Evolutionary conservation across 345 rosid genomes (phyloP).

Genomic region (Eucalyptus lansdowneana): DNA sequence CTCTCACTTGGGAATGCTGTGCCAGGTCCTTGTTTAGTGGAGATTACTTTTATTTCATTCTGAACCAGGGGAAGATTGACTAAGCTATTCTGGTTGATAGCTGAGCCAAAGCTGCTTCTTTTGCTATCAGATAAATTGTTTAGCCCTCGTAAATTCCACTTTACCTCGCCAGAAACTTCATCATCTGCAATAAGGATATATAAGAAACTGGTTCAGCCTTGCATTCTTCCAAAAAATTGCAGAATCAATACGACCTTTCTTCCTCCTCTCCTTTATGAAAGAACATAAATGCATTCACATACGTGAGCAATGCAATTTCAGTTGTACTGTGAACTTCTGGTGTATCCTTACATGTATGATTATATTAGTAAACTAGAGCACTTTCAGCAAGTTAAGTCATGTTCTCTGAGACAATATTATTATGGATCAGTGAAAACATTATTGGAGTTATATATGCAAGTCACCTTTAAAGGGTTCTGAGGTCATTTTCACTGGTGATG

Average conservation of each 20-base stretch:
- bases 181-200: constrained; percentile 24
- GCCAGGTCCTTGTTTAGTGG: background rate
- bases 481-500: constrained; percentile 75
- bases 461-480: constrained; percentile 58
- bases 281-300: background rate
- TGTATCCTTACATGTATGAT: background rate
- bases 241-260: background rate
- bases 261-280: background rate
- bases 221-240: background rate
- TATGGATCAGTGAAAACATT: background rate
- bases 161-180: constrained; percentile 26
- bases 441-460: background rate
- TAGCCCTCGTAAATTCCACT: constrained; percentile 16
- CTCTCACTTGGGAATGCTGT: background rate
- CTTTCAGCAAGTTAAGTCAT: background rate
- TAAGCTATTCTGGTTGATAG: constrained; percentile 4
- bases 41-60: background rate
- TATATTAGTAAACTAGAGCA: background rate
- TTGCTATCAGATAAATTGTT: constrained; percentile 5
- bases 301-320: background rate
- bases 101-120: constrained; percentile 23
- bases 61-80: constrained; percentile 7
- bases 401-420: background rate
- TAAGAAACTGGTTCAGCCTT: background rate
- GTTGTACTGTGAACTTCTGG: background rate